Conservation (phyloP, 1,284 basidiomycete genomes). For the Ceratobasidium sp. region DNA sequence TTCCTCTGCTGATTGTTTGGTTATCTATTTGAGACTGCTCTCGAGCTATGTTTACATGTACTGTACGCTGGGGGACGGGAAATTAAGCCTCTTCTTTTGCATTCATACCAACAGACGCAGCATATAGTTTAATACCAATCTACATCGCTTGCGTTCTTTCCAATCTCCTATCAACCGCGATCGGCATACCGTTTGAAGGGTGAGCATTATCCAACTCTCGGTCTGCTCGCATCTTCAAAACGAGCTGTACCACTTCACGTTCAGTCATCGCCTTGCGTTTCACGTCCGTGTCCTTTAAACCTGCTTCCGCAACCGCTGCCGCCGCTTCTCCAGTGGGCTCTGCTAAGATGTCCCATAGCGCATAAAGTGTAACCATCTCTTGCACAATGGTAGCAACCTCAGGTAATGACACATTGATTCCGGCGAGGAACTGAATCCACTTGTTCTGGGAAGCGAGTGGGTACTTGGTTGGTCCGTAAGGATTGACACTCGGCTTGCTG, state of each 20-base stretch:
- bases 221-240: slow-evolving; percentile 73
- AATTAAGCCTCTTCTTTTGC: slow-evolving; percentile 32
- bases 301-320: slow-evolving; percentile 34
- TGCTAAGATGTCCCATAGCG: slow-evolving; percentile 82
- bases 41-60: slow-evolving; percentile 24
- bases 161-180: slow-evolving; percentile 69
- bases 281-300: slow-evolving; percentile 35
- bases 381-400: slow-evolving; percentile 87
- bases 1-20: not conserved
- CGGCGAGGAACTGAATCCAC: slow-evolving; percentile 82
- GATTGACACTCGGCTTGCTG: slow-evolving; percentile 18
- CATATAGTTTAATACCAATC: not conserved
- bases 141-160: slow-evolving; percentile 64
- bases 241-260: slow-evolving; percentile 52
- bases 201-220: slow-evolving; percentile 67
- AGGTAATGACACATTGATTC: slow-evolving; percentile 83
- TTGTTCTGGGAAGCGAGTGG: slow-evolving; percentile 56
- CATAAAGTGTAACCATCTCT: slow-evolving; percentile 89
- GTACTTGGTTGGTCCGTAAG: slow-evolving; percentile 42
- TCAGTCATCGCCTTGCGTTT: slow-evolving; percentile 43
- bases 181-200: slow-evolving; percentile 57
- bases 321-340: slow-evolving; percentile 44
- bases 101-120: not conserved
- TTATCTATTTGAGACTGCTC: slow-evolving; percentile 26
- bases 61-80: slow-evolving; percentile 35